Percentiles rank a stretch among this genome's conserved stretches.
Evolutionary conservation across 164 flowering plant genomes (phyloP).

Genomic region (Dillenia suffruticosa): DNA sequence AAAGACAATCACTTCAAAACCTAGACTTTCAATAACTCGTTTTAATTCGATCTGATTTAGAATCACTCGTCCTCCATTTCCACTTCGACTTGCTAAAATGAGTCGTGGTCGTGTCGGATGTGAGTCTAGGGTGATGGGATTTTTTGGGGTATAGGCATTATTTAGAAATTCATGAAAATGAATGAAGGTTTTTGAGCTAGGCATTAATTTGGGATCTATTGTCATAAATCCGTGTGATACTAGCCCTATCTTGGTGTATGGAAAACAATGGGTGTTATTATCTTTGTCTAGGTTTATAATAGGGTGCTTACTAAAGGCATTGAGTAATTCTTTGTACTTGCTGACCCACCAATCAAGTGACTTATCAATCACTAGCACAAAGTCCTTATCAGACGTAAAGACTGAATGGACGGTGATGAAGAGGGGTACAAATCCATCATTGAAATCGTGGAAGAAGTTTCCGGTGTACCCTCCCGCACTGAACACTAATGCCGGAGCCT

Average conservation of each 20-base stretch:
- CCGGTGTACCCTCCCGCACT: conserved; percentile 43
- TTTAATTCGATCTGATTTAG: conserved; percentile 29
- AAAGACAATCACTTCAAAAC: conserved; percentile 42
- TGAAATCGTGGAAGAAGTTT: conserved; percentile 44
- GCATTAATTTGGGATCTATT: conserved; percentile 23
- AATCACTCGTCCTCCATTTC: conserved; percentile 29
- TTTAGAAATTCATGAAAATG: conserved; percentile 28
- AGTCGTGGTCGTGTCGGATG: conserved; percentile 26
- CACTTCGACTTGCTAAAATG: conserved; percentile 25
- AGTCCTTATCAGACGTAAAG: conserved; percentile 11
- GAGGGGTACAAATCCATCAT: conserved; percentile 37
- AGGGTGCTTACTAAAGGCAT: conserved; percentile 29
- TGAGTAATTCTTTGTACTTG: conserved; percentile 36
- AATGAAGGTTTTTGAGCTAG: conserved; percentile 12
- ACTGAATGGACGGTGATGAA: conserved; percentile 37
- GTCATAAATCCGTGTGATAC: conserved; percentile 43
- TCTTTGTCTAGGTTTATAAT: conserved; percentile 33
- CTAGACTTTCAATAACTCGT: conserved; percentile 22
- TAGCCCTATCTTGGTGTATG: conserved; percentile 33
- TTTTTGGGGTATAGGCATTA: conserved; percentile 16
- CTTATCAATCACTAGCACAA: conserved; percentile 31
- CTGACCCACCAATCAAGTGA: conserved; percentile 43
- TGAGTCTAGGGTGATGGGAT: neutral
- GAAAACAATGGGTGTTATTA: conserved; percentile 43
- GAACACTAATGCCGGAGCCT: conserved; percentile 34